A percentile compares a stretch with the other conserved stretches of the same genome.
Evolutionary conservation across 306 rosid genomes (phyloP).

Genomic region (Casuarina equisetifolia): DNA sequence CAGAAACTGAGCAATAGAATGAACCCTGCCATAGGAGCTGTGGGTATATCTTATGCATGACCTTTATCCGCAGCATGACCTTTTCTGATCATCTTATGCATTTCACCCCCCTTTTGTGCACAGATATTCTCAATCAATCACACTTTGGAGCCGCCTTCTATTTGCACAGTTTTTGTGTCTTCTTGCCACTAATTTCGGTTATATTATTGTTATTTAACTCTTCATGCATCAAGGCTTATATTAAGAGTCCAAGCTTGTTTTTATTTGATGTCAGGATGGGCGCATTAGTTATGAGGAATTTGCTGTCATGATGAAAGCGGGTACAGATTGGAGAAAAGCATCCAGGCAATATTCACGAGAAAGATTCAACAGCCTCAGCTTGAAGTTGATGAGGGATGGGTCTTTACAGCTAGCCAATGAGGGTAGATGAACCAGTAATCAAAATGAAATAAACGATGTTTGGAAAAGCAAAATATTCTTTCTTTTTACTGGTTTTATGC

Average conservation of each 20-base stretch:
- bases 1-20: too few relatives aligned
- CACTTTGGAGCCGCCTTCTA: too few relatives aligned
- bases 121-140: neutral
- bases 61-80: neutral
- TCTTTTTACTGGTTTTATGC: constrained; percentile 18
- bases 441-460: constrained; percentile 8
- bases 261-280: constrained; percentile 61
- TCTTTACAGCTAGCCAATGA: constrained; percentile 43
- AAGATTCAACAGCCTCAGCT: constrained; percentile 60
- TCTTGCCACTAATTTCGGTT: too few relatives aligned
- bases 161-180: neutral
- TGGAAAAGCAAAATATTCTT: constrained; percentile 2
- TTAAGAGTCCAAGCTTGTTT: constrained; percentile 4
- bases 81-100: neutral
- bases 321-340: constrained; percentile 96
- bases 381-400: constrained; percentile 58
- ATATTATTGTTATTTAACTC: neutral
- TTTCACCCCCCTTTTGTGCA: neutral
- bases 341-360: constrained; percentile 64
- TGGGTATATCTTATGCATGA: neutral
- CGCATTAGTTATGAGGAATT: constrained; percentile 83
- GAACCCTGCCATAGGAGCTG: neutral
- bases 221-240: neutral
- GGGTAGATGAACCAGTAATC: constrained; percentile 39
- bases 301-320: constrained; percentile 89